Conservation (phyloP, 164 flowering plant genomes). For the Umbilicus rupestris region DNA sequence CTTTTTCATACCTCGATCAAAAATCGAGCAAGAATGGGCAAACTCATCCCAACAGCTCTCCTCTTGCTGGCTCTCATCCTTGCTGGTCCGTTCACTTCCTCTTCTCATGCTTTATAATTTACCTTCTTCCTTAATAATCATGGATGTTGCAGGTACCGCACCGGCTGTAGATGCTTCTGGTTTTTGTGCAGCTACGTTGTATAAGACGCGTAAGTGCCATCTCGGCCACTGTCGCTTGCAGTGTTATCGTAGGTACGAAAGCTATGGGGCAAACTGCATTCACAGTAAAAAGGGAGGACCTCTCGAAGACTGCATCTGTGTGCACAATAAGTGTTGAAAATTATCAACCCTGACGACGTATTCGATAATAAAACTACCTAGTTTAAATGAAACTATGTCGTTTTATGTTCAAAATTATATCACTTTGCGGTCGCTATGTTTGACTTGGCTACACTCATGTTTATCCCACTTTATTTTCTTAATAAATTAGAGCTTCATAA, state of each 20-base stretch:
- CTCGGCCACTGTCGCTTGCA: neutral
- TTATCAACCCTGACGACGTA: too few relatives aligned
- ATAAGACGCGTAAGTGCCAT: neutral
- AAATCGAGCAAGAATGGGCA: neutral
- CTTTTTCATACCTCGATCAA: neutral
- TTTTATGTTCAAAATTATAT: too few relatives aligned
- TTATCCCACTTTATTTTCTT: too few relatives aligned
- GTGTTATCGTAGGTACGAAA: neutral
- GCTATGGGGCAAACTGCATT: constrained; percentile 2
- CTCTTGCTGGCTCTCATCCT: neutral
- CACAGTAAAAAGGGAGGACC: neutral
- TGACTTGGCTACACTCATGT: too few relatives aligned
- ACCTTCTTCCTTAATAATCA: too few relatives aligned
- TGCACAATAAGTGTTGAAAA: neutral
- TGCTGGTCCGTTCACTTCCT: neutral
- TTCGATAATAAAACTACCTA: too few relatives aligned
- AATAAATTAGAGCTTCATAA: too few relatives aligned
- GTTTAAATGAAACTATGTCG: too few relatives aligned
- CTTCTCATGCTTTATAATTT: too few relatives aligned
- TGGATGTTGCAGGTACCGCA: neutral
- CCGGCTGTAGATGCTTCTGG: neutral
- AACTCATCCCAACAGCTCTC: neutral
- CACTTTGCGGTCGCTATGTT: too few relatives aligned
- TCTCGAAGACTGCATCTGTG: neutral
- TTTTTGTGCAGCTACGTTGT: neutral